phyloP scores from a whole-genome alignment of 306 rosid species.

The Gillenia trifoliata region DNA sequence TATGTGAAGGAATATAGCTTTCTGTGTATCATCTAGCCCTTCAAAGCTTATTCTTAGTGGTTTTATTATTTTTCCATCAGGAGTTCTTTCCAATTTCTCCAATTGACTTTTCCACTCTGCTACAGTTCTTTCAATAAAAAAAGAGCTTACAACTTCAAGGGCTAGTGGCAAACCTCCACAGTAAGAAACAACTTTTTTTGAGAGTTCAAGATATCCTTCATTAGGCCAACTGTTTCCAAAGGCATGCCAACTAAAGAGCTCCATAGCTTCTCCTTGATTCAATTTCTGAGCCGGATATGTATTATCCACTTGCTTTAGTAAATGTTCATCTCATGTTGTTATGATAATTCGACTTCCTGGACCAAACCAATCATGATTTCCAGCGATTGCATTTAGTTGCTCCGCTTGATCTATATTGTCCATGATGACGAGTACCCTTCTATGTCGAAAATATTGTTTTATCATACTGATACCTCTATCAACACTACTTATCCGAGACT shows the following conservation, averaged over 20 bases:
- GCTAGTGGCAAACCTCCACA: constrained; percentile 42
- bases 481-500: background rate
- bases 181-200: constrained; percentile 5
- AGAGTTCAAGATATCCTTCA: constrained; percentile 2
- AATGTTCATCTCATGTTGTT: constrained; percentile 18
- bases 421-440: background rate
- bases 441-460: no score
- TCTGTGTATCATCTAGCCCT: constrained; percentile 3
- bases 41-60: constrained; percentile 27
- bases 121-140: constrained; percentile 8
- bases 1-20: constrained; percentile 35
- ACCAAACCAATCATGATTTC: constrained; percentile 8
- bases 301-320: constrained; percentile 1
- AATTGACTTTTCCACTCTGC: constrained; percentile 22
- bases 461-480: background rate
- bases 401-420: background rate
- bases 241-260: constrained; percentile 32
- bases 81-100: constrained; percentile 22
- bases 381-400: constrained; percentile 8
- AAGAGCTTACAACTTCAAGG: constrained; percentile 34
- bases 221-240: constrained; percentile 2
- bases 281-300: background rate
- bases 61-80: constrained; percentile 19
- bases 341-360: constrained; percentile 20
- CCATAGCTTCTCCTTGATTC: constrained; percentile 1